Evolutionary conservation across 2,329 filamentous ascomycete species (phyloP), one percentile per base, ranked within the genome.

Genomic region (Diaporthe capsici): DNA sequence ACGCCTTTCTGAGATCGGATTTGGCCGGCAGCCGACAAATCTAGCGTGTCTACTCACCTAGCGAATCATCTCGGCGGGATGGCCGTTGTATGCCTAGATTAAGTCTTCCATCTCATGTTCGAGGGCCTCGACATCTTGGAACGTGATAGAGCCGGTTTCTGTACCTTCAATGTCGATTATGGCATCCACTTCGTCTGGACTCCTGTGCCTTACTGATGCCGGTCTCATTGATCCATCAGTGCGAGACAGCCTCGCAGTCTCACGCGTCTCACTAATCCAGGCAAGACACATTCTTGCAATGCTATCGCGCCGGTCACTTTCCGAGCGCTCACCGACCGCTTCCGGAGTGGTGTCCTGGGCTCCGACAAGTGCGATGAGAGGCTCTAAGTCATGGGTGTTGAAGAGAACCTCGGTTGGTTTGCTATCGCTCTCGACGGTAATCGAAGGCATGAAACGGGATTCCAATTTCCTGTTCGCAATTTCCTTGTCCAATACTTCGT

Each of bases 211-310:
- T 31, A 28, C 47, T 15, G 47, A 53, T 37, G 13, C 22, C n/a
- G 65, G 47, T 39, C 65, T 51, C 39, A 31, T 68, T 39, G 44
- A 31, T 15, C 25, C 25, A 22, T 51, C 44, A 25, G 28, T 25
- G 31, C 65, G 47, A 39, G 47, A 37, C 15, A 25, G 13, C n/a
- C 47, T 53, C 4, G 31, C 22, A 8, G 22, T n/a, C n/a, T 68
- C 65, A 42, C 34, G 65, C 31, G 22, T 17, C 15, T 2, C 31
- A 13, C 22, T 37, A 25, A 68, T n/a, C 65, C 65, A 68, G 15
- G 47, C 47, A 9, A 53, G 31, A 13, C 65, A 37, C 47, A 68
- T 53, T 17, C 28, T 68, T n/a, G 65, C 65, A 4, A 68, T 68
- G 31, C 2, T 7, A 39, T 68, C 31, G 65, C 65, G 65, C 4